Evolutionary conservation across 73 alveolate species (phyloP).

Genomic region (Tetrahymena malaccensis): DNA sequence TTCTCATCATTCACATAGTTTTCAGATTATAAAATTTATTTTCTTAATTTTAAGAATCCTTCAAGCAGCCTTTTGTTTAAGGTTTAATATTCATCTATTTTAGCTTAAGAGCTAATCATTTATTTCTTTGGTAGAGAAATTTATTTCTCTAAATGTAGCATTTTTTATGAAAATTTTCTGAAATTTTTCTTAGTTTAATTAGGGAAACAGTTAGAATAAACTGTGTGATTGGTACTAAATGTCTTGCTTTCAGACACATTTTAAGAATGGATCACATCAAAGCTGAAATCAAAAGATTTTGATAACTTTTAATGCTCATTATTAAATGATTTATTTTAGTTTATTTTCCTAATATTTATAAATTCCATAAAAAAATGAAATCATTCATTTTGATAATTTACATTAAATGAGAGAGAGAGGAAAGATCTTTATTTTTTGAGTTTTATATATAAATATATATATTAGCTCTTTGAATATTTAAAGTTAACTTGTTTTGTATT

Average conservation of each 20-base stretch:
- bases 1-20: too few species aligned
- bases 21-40: background rate
- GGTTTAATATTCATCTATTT: background rate
- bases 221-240: background rate
- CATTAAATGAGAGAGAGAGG: background rate
- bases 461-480: too few species aligned
- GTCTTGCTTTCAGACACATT: background rate
- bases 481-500: too few species aligned
- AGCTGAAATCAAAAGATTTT: background rate
- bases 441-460: too few species aligned
- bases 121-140: background rate
- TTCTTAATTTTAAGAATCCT: background rate
- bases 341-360: background rate
- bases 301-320: background rate
- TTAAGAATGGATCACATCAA: background rate
- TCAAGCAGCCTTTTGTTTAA: background rate
- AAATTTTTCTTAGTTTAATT: background rate
- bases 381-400: too few species aligned
- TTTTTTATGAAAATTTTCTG: background rate
- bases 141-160: background rate
- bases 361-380: too few species aligned
- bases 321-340: background rate
- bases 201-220: background rate
- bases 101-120: too few species aligned
- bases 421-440: too few species aligned